Conservation (phyloP, 352 stramenopile species). For the Pythium apleroticum region DNA sequence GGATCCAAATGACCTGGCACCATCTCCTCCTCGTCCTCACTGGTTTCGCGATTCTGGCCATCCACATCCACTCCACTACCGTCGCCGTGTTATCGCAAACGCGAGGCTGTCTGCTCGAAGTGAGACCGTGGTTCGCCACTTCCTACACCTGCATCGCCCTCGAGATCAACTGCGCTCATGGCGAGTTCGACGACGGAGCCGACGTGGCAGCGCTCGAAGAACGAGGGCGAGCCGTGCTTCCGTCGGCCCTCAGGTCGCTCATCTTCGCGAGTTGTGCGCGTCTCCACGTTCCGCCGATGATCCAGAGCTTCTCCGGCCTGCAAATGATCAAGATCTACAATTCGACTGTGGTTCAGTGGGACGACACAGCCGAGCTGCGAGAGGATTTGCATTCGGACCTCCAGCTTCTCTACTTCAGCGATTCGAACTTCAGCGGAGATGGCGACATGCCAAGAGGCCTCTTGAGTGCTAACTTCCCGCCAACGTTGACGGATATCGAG, state of each 20-base stretch:
- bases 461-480: slow-evolving; percentile 2
- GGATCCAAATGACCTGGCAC: neutral
- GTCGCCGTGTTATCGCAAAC: neutral
- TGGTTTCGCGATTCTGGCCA: slow-evolving; percentile 11
- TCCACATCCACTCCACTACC: slow-evolving; percentile 17
- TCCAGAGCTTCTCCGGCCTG: slow-evolving; percentile 8
- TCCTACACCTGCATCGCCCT: slow-evolving; percentile 11
- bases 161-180: slow-evolving; percentile 23
- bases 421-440: slow-evolving; percentile 8
- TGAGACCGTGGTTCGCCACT: slow-evolving; percentile 21
- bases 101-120: slow-evolving; percentile 13
- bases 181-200: neutral
- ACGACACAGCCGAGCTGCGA: slow-evolving; percentile 1
- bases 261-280: slow-evolving; percentile 24
- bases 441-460: slow-evolving; percentile 4
- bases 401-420: slow-evolving; percentile 12
- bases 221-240: too few relatives aligned
- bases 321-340: slow-evolving; percentile 26
- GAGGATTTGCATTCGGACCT: slow-evolving; percentile 6
- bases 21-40: slow-evolving; percentile 5
- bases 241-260: neutral
- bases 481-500: slow-evolving; percentile 13
- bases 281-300: slow-evolving; percentile 8
- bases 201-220: neutral
- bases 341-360: slow-evolving; percentile 23